Conservation (phyloP, 2,329 filamentous ascomycete genomes). For the Trichoderma koningiopsis region DNA sequence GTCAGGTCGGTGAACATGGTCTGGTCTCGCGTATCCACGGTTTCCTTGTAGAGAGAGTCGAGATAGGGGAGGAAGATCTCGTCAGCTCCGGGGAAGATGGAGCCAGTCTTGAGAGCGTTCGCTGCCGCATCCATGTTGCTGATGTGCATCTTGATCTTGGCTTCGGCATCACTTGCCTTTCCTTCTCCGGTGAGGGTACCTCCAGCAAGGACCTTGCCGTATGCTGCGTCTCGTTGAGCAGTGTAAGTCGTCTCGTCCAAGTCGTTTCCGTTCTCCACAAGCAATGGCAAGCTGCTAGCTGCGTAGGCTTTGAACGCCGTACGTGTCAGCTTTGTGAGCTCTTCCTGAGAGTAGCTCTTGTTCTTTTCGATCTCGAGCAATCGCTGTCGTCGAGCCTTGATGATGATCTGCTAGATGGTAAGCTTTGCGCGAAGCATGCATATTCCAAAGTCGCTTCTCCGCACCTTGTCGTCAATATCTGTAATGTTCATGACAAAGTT, state of each 20-base stretch:
- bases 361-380: conserved; percentile 77
- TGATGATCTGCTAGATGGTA: conserved; percentile 51
- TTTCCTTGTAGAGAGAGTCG: conserved; percentile 67
- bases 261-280: conserved; percentile 47
- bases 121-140: conserved; percentile 60
- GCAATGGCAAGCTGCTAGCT: conserved; percentile 55
- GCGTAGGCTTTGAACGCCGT: conserved; percentile 60
- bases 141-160: conserved; percentile 89
- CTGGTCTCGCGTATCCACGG: conserved; percentile 63
- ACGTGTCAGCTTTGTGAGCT: conserved; percentile 51
- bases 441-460: background rate
- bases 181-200: conserved; percentile 59
- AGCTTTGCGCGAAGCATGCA: background rate
- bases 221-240: conserved; percentile 52
- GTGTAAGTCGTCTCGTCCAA: conserved; percentile 56
- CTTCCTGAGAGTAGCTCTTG: conserved; percentile 58
- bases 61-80: conserved; percentile 80
- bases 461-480: conserved; percentile 75
- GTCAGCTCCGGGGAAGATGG: conserved; percentile 58
- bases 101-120: conserved; percentile 49
- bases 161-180: conserved; percentile 73
- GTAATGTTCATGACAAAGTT: conserved; percentile 94
- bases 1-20: conserved; percentile 85
- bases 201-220: conserved; percentile 57
- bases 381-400: conserved; percentile 73